phyloP scores from a whole-genome alignment of 306 rosid species.

The Cicer yamashitae region DNA sequence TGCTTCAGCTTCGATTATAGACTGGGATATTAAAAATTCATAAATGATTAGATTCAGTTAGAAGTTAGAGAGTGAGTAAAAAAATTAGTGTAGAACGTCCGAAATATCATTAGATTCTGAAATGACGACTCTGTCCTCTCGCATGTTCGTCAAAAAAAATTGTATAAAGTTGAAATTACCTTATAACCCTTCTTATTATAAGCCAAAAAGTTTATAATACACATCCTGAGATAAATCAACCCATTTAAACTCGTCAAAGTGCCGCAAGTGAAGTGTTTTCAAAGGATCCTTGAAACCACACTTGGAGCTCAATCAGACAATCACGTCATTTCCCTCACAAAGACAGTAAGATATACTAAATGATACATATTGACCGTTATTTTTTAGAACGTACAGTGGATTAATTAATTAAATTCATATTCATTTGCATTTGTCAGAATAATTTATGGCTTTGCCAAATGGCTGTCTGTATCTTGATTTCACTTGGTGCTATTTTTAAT shows the following conservation, averaged over 20 bases:
- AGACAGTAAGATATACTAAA: neutral
- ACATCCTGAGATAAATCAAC: no score
- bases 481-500: neutral
- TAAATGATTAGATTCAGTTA: constrained; percentile 1
- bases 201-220: no score
- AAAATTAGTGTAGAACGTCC: no score
- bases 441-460: constrained; percentile 9
- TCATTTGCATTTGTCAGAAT: neutral
- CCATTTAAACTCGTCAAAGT: no score
- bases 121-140: neutral
- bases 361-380: neutral
- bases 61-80: neutral
- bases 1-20: neutral
- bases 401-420: neutral
- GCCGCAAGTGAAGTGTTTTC: no score
- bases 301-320: neutral
- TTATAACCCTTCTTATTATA: constrained; percentile 21
- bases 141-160: neutral
- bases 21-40: neutral
- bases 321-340: neutral
- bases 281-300: neutral
- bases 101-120: neutral
- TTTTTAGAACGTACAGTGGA: no score
- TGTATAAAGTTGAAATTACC: neutral
- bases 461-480: neutral